Base-by-base conservation (phyloP, 768 basidiomycete species). In the Trametes sanguinea region DNA sequence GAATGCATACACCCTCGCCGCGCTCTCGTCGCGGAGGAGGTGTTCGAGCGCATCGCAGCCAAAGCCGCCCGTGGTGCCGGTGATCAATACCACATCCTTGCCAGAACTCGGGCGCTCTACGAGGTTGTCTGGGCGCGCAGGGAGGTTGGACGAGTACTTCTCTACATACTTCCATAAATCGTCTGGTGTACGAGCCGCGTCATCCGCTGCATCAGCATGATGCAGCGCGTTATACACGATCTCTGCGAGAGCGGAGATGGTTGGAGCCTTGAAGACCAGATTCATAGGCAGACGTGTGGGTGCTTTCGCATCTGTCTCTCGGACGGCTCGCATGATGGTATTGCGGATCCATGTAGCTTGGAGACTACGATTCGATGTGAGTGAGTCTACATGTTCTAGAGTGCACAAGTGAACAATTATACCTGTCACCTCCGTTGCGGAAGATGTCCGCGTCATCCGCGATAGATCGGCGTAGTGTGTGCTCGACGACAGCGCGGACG, bases 371-470 rank as follows among this genome's bases (percentile, higher is more conserved):
- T 4, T 11, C 2, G 6, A 11, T 37, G 9, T 52, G 13, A 51
- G 16, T 13, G 17, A 11, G n/a, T 4, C 13, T 22, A 29, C 6
- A 51, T 22, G 22, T 22, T 22, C 22, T 14, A 14, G 10, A 7
- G 29, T 6, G 8, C 7, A 29, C 10, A 13, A 3, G 17, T 3
- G 10, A 30, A 29, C 54, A 37, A 11, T 37, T 3, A 10, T 55
- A 78, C 76, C 77, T 78, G 60, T 79, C 77, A 45, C 77, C 77
- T 2, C 79, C 79, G 35, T 71, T 60, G 39, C 76, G 71, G 61
- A 80, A 79, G 29, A 81, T 64, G 51, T 78, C 76, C 16, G 72
- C 77, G 4, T 70, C 66, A 58, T 80, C 77, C 6, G 59, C 54
- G 16, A 77, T 48, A 0, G 58, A 35, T 1, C 59, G 60, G 4